Evolutionary conservation across 768 basidiomycete species (phyloP).

Genomic region (Russula griseocarnosa): DNA sequence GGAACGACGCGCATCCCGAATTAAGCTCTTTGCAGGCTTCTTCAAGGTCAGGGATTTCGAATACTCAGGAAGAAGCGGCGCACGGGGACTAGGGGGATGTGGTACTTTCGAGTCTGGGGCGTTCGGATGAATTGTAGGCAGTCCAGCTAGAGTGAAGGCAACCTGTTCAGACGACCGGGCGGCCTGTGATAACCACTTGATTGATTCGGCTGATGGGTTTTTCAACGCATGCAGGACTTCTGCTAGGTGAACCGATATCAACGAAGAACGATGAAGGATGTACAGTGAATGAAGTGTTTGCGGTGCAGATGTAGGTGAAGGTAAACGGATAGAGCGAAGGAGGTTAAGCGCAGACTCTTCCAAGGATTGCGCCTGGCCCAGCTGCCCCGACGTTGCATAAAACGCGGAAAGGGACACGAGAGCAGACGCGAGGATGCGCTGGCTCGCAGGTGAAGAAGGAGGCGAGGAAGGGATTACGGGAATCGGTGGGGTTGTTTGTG

Average conservation of each 20-base stretch:
- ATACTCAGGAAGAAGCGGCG: constrained; percentile 45
- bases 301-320: constrained; percentile 47
- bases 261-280: constrained; percentile 68
- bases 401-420: constrained; percentile 70
- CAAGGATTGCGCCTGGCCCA: constrained; percentile 51
- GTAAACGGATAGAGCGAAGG: constrained; percentile 48
- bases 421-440: constrained; percentile 56
- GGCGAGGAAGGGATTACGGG: constrained; percentile 37
- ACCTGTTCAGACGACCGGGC: constrained; percentile 67
- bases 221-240: constrained; percentile 59
- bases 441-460: constrained; percentile 58
- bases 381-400: constrained; percentile 56
- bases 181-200: constrained; percentile 56
- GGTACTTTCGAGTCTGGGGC: constrained; percentile 36
- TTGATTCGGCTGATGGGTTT: constrained; percentile 42
- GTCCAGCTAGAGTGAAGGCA: constrained; percentile 49
- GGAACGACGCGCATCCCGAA: constrained; percentile 66
- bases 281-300: constrained; percentile 61
- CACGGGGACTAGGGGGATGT: constrained; percentile 40
- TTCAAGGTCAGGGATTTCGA: constrained; percentile 47
- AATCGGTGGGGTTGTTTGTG: constrained; percentile 25
- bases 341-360: constrained; percentile 55
- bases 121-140: constrained; percentile 37
- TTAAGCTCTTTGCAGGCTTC: constrained; percentile 51
- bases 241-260: constrained; percentile 67